Conservation (phyloP, 2,329 filamentous ascomycete species). For the Botrytis fabae region DNA sequence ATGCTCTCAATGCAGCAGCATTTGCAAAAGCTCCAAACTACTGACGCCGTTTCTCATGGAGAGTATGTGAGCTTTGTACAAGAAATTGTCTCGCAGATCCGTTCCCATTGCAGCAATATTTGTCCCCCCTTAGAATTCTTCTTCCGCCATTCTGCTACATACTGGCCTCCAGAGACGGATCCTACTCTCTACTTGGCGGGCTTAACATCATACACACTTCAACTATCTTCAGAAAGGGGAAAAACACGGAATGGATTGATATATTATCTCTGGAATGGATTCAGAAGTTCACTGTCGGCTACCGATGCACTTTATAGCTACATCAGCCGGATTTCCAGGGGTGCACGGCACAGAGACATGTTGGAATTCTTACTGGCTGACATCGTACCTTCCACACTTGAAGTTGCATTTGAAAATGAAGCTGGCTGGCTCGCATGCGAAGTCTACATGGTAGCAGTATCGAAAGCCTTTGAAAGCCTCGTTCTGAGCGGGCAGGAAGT, state of each 20-base stretch:
- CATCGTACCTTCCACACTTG: conserved; percentile 34
- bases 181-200: conserved; percentile 37
- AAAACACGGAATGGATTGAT: conserved; percentile 34
- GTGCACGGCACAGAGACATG: conserved; percentile 33
- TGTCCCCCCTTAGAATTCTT: conserved; percentile 36
- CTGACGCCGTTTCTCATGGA: conserved; percentile 27
- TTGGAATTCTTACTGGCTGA: conserved; percentile 35
- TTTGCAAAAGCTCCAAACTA: conserved; percentile 30
- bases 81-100: conserved; percentile 32
- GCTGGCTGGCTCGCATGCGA: conserved; percentile 33
- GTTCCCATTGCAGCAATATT: conserved; percentile 35
- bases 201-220: conserved; percentile 35
- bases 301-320: conserved; percentile 25
- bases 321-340: conserved; percentile 29
- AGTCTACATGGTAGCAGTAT: conserved; percentile 33
- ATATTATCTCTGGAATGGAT: conserved; percentile 38
- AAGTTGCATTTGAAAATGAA: conserved; percentile 31
- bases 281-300: conserved; percentile 32
- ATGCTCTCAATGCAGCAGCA: conserved; percentile 35
- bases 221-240: conserved; percentile 29
- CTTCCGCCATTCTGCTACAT: conserved; percentile 31
- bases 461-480: conserved; percentile 19
- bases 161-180: conserved; percentile 38
- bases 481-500: conserved; percentile 22
- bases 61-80: conserved; percentile 34